phyloP scores from a whole-genome alignment of 2,329 filamentous ascomycete genomes.

The Leptographium procerum region DNA sequence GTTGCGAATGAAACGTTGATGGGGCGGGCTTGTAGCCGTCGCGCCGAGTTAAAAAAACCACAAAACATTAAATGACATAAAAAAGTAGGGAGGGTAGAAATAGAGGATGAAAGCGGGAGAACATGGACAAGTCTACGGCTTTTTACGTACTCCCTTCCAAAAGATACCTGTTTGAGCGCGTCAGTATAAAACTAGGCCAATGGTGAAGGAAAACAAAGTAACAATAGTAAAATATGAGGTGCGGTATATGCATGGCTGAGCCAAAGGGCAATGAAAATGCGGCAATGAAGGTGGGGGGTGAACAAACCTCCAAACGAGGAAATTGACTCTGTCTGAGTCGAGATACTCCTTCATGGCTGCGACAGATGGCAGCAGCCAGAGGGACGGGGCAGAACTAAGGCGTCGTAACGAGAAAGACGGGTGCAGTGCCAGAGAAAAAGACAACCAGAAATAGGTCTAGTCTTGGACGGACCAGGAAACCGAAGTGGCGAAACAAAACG shows the following conservation, averaged over 20 bases:
- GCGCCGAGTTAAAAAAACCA: background rate
- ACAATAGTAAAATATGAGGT: background rate
- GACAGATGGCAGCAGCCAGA: constrained; percentile 11
- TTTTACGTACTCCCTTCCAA: constrained; percentile 49
- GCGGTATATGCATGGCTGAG: constrained; percentile 5
- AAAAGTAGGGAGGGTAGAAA: background rate
- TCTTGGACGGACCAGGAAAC: background rate
- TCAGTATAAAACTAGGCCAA: constrained; percentile 3
- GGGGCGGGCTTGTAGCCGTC: too few species aligned
- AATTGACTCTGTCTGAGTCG: constrained; percentile 58
- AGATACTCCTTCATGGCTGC: constrained; percentile 49
- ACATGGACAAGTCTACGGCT: constrained; percentile 5
- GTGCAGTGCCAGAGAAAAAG: background rate
- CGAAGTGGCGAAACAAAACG: constrained; percentile 3
- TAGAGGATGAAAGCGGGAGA: constrained; percentile 6
- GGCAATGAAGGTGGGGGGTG: constrained; percentile 14
- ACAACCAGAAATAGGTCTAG: background rate
- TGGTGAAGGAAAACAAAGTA: background rate
- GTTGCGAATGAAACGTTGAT: background rate
- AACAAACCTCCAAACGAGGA: constrained; percentile 59
- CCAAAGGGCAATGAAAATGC: background rate
- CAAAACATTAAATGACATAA: background rate
- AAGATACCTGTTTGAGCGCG: constrained; percentile 36
- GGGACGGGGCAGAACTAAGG: background rate
- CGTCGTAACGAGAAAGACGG: background rate